Conservation (phyloP, 2,329 filamentous ascomycete genomes). For the Daldinia sp. region DNA sequence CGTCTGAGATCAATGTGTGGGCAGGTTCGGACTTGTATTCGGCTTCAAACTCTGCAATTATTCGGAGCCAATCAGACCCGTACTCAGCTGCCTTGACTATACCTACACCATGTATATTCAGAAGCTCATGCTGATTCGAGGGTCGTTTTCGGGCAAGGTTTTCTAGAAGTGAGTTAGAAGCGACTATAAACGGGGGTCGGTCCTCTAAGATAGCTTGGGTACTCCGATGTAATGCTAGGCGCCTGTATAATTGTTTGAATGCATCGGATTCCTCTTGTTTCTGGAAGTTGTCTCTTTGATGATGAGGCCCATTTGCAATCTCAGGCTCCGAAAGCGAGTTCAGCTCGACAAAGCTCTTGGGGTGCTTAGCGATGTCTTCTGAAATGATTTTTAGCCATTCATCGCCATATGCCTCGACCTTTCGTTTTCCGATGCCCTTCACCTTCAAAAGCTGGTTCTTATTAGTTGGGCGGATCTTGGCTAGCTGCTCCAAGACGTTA, state of each 20-base stretch:
- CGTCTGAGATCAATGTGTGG: background rate
- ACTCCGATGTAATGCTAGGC: slow-evolving; percentile 12
- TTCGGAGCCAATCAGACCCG: slow-evolving; percentile 19
- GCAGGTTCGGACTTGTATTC: background rate
- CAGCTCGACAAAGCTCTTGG: background rate
- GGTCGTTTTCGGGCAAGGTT: slow-evolving; percentile 11
- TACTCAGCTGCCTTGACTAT: background rate
- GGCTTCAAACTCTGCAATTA: slow-evolving; percentile 22
- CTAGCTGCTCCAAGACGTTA: slow-evolving; percentile 2
- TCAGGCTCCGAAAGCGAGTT: background rate
- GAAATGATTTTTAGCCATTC: slow-evolving; percentile 22
- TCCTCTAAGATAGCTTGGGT: background rate
- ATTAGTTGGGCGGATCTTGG: slow-evolving; percentile 9
- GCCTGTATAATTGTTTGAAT: slow-evolving; percentile 14
- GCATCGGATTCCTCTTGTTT: background rate
- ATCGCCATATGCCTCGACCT: slow-evolving; percentile 8
- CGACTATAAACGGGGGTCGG: background rate
- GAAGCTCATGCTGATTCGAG: slow-evolving; percentile 16
- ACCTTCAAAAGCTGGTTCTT: slow-evolving; percentile 14
- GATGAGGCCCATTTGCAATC: background rate
- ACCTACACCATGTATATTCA: slow-evolving; percentile 3
- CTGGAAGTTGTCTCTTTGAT: background rate
- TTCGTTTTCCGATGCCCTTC: background rate
- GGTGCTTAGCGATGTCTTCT: slow-evolving; percentile 5
- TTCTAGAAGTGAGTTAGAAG: slow-evolving; percentile 17